These are phyloP conservation scores for Lipomyces yamadae DNA, from an alignment of 805 yeast species.

Conservation along the genomic window DNA sequence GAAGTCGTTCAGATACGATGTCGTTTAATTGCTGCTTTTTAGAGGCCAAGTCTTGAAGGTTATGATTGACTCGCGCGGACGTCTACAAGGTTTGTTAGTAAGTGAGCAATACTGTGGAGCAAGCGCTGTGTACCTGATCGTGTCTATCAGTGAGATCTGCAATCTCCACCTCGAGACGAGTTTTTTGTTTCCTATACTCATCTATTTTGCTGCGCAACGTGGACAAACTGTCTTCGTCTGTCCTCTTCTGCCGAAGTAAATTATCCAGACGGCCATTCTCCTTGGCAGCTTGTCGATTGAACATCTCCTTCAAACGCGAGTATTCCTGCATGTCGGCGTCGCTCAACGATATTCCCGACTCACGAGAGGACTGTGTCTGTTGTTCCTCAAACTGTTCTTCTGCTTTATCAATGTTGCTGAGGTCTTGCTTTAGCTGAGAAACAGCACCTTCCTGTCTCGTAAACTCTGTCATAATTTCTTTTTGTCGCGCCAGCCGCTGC, in stretches of 20 bases:
- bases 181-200: slow-evolving; percentile 28
- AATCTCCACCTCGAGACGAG: slow-evolving; percentile 44
- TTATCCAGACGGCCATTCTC: slow-evolving; percentile 39
- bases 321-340: slow-evolving; percentile 62
- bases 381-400: slow-evolving; percentile 49
- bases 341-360: slow-evolving; percentile 50
- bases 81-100: slow-evolving; percentile 1
- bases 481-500: slow-evolving; percentile 47
- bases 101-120: not conserved
- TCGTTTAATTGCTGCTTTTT: slow-evolving; percentile 37
- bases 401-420: slow-evolving; percentile 53
- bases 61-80: slow-evolving; percentile 38
- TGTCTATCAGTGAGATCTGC: slow-evolving; percentile 48
- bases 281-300: slow-evolving; percentile 41
- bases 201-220: slow-evolving; percentile 33
- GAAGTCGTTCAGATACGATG: slow-evolving; percentile 34
- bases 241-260: slow-evolving; percentile 38
- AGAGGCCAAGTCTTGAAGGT: slow-evolving; percentile 36
- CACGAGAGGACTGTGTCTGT: slow-evolving; percentile 44
- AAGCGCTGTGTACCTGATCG: slow-evolving; percentile 42
- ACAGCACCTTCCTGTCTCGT: slow-evolving; percentile 56
- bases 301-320: slow-evolving; percentile 60
- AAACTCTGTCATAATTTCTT: slow-evolving; percentile 61
- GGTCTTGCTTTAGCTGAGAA: slow-evolving; percentile 52
- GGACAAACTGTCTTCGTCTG: slow-evolving; percentile 39